Evolutionary conservation across 2,329 filamentous ascomycete species (phyloP).

Genomic region (Alternaria ventricosa): DNA sequence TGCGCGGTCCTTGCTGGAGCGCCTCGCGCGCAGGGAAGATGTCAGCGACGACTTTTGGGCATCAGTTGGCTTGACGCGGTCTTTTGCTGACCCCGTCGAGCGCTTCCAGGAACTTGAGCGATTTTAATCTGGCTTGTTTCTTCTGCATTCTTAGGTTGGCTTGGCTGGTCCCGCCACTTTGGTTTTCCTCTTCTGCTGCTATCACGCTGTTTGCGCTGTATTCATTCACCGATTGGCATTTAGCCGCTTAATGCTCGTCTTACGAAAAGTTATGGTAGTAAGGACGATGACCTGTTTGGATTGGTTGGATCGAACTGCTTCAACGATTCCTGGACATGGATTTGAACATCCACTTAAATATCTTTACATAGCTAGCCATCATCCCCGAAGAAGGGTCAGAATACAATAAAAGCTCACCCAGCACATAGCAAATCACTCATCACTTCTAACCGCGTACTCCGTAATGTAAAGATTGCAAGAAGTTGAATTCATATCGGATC

Average conservation of each 20-base stretch:
- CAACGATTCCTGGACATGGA: not conserved
- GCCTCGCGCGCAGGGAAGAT: constrained; percentile 72
- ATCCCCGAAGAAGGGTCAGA: not conserved
- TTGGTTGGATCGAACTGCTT: not conserved
- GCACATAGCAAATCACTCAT: not conserved
- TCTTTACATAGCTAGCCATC: not conserved
- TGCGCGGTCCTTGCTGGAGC: constrained; percentile 75
- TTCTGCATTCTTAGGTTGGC: not conserved
- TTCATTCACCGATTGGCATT: not conserved
- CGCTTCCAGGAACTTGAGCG: constrained; percentile 42
- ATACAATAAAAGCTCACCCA: not conserved
- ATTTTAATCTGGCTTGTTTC: constrained; percentile 18
- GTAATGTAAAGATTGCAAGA: not conserved
- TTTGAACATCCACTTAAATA: not conserved
- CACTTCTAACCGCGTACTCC: not conserved
- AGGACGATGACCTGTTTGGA: not conserved
- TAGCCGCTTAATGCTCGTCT: constrained; percentile 1
- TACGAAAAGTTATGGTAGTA: not conserved
- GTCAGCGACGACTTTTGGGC: constrained; percentile 84
- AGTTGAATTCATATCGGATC: not conserved
- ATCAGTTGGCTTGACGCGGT: constrained; percentile 51
- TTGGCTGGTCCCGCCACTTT: constrained; percentile 7
- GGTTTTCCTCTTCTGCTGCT: not conserved
- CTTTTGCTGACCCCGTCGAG: constrained; percentile 44
- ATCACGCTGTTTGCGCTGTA: not conserved